A percentile compares a stretch with the other conserved stretches of the same genome.
These are phyloP conservation scores for Erythrophleum fordii DNA, from an alignment of 306 rosid species.

Conservation along the genomic window DNA sequence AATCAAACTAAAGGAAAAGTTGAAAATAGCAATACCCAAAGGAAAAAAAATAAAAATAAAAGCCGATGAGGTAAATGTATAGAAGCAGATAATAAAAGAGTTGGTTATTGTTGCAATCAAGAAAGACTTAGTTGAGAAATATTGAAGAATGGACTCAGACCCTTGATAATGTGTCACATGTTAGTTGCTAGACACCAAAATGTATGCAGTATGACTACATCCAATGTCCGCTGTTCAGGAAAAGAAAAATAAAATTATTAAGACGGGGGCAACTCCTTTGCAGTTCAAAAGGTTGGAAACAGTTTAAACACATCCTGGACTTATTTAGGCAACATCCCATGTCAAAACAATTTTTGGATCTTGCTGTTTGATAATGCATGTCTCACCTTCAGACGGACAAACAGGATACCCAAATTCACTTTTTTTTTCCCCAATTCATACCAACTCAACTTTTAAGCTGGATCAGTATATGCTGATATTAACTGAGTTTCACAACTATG, in stretches of 20 bases:
- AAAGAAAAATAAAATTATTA: neutral
- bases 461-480: neutral
- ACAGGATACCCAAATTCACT: neutral
- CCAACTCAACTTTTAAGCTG: neutral
- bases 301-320: neutral
- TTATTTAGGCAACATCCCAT: neutral
- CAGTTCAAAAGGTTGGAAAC: neutral
- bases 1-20: slow-evolving; percentile 22
- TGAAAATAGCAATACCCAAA: slow-evolving; percentile 8
- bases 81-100: slow-evolving; percentile 11
- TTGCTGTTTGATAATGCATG: neutral
- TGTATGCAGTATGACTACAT: neutral
- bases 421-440: neutral
- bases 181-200: neutral
- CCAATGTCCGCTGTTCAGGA: neutral
- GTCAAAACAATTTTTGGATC: slow-evolving; percentile 11
- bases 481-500: neutral
- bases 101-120: slow-evolving; percentile 35
- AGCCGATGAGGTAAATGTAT: slow-evolving; percentile 9
- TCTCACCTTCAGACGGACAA: neutral
- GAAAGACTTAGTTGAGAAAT: neutral
- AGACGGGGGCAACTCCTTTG: neutral
- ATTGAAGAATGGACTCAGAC: slow-evolving; percentile 13
- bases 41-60: slow-evolving; percentile 19
- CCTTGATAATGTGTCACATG: slow-evolving; percentile 2